Percentiles rank a stretch among this genome's conserved stretches.
Evolutionary conservation across 106 monocot species (phyloP).

Genomic region (Vanilla planifolia): DNA sequence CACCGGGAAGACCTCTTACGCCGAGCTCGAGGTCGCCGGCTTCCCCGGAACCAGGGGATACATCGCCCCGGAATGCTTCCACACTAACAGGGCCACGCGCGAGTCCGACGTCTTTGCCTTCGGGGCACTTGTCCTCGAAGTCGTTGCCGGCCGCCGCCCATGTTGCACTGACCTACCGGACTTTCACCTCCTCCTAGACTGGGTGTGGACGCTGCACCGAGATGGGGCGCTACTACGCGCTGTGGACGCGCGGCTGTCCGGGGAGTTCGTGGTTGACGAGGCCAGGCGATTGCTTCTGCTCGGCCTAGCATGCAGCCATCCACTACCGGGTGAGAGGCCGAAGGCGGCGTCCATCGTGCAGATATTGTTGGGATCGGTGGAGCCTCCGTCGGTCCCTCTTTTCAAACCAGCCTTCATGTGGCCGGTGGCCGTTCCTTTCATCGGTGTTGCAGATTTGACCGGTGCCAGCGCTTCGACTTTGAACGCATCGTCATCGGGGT

Average conservation of each 20-base stretch:
- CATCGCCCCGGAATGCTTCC: constrained; percentile 88
- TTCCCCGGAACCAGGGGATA: constrained; percentile 70
- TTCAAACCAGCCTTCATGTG: constrained; percentile 50
- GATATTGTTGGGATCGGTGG: constrained; percentile 22
- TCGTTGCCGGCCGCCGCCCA: constrained; percentile 61
- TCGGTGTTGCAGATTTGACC: neutral
- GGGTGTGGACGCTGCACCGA: constrained; percentile 55
- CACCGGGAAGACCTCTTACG: constrained; percentile 57
- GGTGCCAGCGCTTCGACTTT: constrained; percentile 19
- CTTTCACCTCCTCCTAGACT: constrained; percentile 42
- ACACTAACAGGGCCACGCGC: constrained; percentile 69
- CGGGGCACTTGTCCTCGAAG: constrained; percentile 72
- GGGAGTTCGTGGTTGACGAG: constrained; percentile 14
- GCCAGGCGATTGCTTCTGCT: constrained; percentile 45
- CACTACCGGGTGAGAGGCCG: constrained; percentile 40
- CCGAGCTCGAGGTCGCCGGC: constrained; percentile 40
- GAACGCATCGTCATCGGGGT: constrained; percentile 17
- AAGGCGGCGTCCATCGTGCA: constrained; percentile 37
- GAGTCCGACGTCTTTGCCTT: constrained; percentile 83
- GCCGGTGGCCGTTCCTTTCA: constrained; percentile 20
- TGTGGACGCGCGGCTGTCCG: constrained; percentile 19
- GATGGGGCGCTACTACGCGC: constrained; percentile 32
- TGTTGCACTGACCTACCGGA: constrained; percentile 22
- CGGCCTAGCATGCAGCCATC: constrained; percentile 61
- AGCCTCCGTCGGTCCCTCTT: constrained; percentile 34